phyloP scores from a whole-genome alignment of 306 rosid genomes.

The Cucurbita moschata region DNA sequence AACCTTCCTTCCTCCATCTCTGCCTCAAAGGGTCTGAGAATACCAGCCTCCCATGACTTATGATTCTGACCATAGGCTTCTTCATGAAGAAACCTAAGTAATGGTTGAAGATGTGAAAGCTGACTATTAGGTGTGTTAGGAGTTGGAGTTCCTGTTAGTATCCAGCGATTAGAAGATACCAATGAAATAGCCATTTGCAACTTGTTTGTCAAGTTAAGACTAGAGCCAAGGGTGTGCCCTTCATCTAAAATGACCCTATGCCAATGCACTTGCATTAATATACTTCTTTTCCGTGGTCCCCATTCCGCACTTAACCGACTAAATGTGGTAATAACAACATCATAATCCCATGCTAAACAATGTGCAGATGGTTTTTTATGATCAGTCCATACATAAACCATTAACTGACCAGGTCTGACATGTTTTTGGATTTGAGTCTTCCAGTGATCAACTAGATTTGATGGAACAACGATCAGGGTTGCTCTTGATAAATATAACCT shows the following conservation, averaged over 20 bases:
- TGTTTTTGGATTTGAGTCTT: conserved; percentile 82
- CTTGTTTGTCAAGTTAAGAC: conserved; percentile 77
- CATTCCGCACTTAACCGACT: conserved; percentile 92
- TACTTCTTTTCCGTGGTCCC: conserved; percentile 64
- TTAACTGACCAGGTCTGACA: conserved; percentile 59
- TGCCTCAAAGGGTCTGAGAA: conserved; percentile 92
- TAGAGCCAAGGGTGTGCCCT: conserved; percentile 98
- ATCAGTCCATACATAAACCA: conserved; percentile 60
- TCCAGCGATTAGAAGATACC: conserved; percentile 87
- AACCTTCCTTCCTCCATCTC: conserved; percentile 93
- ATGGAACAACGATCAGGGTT: conserved; percentile 83
- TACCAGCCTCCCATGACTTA: conserved; percentile 90
- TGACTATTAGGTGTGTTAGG: conserved; percentile 95
- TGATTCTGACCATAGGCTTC: conserved; percentile 80
- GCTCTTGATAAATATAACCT: conserved; percentile 84
- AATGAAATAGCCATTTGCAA: conserved; percentile 95
- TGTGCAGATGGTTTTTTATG: conserved; percentile 68
- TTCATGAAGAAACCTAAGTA: conserved; percentile 91
- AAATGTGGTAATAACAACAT: conserved; percentile 84
- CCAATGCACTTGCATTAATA: conserved; percentile 83
- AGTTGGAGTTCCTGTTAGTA: conserved; percentile 94
- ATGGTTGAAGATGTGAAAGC: conserved; percentile 79
- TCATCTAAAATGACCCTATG: conserved; percentile 84
- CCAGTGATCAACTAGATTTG: conserved; percentile 89
- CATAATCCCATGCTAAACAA: conserved; percentile 88